A percentile compares a stretch with the other conserved stretches of the same genome.
Evolutionary conservation across 805 yeast species (phyloP).

Genomic region (Ogataea methylovora): DNA sequence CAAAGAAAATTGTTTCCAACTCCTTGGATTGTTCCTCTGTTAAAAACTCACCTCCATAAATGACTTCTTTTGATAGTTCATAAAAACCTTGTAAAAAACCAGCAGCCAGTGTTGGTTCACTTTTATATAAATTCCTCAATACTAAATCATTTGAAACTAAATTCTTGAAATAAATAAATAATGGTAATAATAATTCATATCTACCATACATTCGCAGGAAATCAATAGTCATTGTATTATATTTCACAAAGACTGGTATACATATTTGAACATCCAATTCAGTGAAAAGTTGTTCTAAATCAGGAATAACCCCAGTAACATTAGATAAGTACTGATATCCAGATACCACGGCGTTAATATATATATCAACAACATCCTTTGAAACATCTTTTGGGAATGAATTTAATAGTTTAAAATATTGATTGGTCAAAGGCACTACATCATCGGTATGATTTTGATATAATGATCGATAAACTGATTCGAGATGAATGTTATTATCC

Average conservation of each 20-base stretch:
- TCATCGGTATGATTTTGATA: constrained; percentile 10
- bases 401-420: constrained; percentile 2
- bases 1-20: too few relatives aligned
- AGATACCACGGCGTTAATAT: constrained; percentile 5
- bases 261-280: too few relatives aligned
- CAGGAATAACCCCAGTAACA: constrained; percentile 6
- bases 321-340: constrained; percentile 13
- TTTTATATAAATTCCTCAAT: too few relatives aligned
- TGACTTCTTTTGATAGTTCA: too few relatives aligned
- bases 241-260: background rate
- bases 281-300: constrained; percentile 1
- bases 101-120: too few relatives aligned
- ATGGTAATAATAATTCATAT: too few relatives aligned
- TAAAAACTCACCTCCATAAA: too few relatives aligned
- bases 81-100: too few relatives aligned
- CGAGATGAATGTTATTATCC: constrained; percentile 5
- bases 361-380: constrained; percentile 1
- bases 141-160: background rate
- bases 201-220: too few relatives aligned
- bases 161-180: background rate
- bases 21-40: too few relatives aligned
- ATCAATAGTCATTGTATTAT: background rate
- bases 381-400: background rate
- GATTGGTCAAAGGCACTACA: too few relatives aligned
- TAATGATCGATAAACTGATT: constrained; percentile 6